These are phyloP conservation scores for Mrakia blollopis DNA, from an alignment of 768 basidiomycete genomes.

Conservation along the genomic window DNA sequence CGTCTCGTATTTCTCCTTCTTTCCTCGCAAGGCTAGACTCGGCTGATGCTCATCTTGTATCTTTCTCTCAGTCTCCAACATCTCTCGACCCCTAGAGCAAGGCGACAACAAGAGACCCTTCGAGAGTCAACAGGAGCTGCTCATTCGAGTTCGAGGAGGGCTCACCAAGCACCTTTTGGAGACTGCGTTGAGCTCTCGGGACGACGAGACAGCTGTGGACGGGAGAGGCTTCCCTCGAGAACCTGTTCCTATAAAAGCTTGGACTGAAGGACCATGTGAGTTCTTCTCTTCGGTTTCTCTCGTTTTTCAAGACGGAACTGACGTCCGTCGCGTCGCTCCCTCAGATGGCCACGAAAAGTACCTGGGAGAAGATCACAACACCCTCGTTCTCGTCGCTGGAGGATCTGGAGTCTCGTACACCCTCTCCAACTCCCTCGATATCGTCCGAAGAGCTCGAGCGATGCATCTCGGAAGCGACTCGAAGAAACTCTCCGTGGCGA, in stretches of 20 bases:
- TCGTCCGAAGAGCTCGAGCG: conserved; percentile 31
- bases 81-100: conserved; percentile 26
- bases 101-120: conserved; percentile 24
- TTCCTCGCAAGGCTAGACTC: not conserved
- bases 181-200: conserved; percentile 2
- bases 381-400: conserved; percentile 32
- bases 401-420: conserved; percentile 33
- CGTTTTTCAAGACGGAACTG: not conserved
- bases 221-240: not conserved
- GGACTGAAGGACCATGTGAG: conserved; percentile 34
- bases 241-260: conserved; percentile 29
- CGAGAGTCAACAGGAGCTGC: conserved; percentile 30
- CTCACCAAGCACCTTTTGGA: conserved; percentile 30
- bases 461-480: conserved; percentile 26
- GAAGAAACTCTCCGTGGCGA: conserved; percentile 24
- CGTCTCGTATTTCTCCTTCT: not conserved
- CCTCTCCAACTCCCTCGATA: conserved; percentile 28
- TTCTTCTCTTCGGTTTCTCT: not conserved
- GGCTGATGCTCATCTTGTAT: not conserved
- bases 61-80: conserved; percentile 30
- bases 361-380: conserved; percentile 33
- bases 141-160: conserved; percentile 32
- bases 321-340: not conserved
- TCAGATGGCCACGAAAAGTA: conserved; percentile 33
- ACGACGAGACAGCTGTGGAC: conserved; percentile 16